Evolutionary conservation across 1,284 basidiomycete genomes (phyloP).

Genomic region (Schizophyllum amplum): DNA sequence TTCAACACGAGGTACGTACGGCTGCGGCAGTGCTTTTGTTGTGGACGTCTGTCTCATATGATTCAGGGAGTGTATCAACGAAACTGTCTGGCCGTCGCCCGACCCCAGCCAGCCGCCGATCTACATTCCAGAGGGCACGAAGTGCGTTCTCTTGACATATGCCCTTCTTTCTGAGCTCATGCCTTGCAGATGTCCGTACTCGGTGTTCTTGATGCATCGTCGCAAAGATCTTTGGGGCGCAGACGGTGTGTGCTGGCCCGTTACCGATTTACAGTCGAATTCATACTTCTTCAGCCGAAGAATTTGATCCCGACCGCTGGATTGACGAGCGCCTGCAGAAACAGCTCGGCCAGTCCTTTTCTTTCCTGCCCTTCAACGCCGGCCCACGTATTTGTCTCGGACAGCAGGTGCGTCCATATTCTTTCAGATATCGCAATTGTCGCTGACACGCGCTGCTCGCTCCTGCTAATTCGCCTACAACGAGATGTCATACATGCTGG

Average conservation of each 20-base stretch:
- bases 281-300: conserved; percentile 18
- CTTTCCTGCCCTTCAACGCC: conserved; percentile 25
- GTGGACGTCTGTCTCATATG: not conserved
- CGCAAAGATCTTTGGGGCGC: conserved; percentile 45
- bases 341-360: conserved; percentile 34
- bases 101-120: conserved; percentile 5
- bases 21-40: not conserved
- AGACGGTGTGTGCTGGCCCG: conserved; percentile 17
- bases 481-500: conserved; percentile 31
- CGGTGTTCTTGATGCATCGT: conserved; percentile 27
- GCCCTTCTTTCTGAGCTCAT: not conserved
- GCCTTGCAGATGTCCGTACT: conserved; percentile 9
- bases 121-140: conserved; percentile 2
- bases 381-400: conserved; percentile 13
- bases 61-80: not conserved
- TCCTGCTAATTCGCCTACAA: conserved; percentile 35
- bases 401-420: conserved; percentile 21
- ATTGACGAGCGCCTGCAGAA: conserved; percentile 32
- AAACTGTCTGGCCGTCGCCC: not conserved
- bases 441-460: not conserved
- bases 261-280: not conserved
- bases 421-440: too few species aligned
- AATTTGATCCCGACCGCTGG: conserved; percentile 46
- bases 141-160: not conserved
- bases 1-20: conserved; percentile 36